phyloP scores from a whole-genome alignment of 1,284 basidiomycete genomes.

The Fomitopsis palustris region DNA sequence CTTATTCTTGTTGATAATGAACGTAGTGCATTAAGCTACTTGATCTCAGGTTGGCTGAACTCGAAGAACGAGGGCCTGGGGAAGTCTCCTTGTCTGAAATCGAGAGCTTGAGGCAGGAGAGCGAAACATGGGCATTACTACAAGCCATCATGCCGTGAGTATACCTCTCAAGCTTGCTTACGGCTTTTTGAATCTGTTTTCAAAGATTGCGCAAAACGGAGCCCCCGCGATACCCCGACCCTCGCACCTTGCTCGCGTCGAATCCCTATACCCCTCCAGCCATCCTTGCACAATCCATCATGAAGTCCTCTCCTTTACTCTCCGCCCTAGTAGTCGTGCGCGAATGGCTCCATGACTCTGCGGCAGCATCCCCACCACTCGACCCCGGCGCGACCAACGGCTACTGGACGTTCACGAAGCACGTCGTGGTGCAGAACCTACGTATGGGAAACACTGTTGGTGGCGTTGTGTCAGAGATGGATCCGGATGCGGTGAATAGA shows the following conservation, averaged over 20 bases:
- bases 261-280: conserved; percentile 80
- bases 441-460: conserved; percentile 48
- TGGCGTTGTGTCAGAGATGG: conserved; percentile 59
- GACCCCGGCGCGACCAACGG: conserved; percentile 70
- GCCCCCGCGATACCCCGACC: conserved; percentile 39
- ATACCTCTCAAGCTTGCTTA: too few species aligned
- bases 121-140: conserved; percentile 78
- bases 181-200: background rate
- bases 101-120: conserved; percentile 66
- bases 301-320: conserved; percentile 62
- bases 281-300: conserved; percentile 67
- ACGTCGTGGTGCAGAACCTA: conserved; percentile 61
- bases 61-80: conserved; percentile 40
- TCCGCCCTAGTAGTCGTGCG: conserved; percentile 74
- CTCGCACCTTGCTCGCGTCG: conserved; percentile 50
- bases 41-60: conserved; percentile 48
- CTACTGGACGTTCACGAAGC: conserved; percentile 81
- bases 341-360: conserved; percentile 80
- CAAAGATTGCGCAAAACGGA: conserved; percentile 61
- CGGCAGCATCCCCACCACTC: conserved; percentile 41
- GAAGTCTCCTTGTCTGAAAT: conserved; percentile 45
- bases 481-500: conserved; percentile 64
- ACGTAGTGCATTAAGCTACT: too few species aligned
- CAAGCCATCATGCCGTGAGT: conserved; percentile 70
- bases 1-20: background rate